Conservation (phyloP, 2,329 filamentous ascomycete genomes). For the Cladosporium sp. region DNA sequence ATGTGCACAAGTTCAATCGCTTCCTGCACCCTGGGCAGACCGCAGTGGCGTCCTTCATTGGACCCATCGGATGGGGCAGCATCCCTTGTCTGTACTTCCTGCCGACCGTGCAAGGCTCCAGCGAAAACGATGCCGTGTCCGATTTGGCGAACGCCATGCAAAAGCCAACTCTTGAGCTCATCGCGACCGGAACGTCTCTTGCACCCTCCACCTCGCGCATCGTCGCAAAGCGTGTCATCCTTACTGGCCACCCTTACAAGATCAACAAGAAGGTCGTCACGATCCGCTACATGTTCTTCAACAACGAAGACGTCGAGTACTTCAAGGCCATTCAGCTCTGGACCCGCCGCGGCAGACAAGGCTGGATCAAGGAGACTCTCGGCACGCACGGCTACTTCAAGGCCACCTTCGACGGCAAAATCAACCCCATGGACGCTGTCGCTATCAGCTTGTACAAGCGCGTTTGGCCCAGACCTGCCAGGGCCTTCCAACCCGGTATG, state of each 20-base stretch:
- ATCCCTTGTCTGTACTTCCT: conserved; percentile 89
- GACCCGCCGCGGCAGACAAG: conserved; percentile 82
- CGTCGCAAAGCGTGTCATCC: conserved; percentile 85
- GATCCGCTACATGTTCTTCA: conserved; percentile 99
- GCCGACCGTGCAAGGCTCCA: conserved; percentile 37
- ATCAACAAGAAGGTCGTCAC: conserved; percentile 98
- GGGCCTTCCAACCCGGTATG: conserved; percentile 7
- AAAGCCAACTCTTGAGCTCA: conserved; percentile 47
- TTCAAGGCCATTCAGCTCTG: conserved; percentile 95
- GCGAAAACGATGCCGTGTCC: conserved; percentile 39
- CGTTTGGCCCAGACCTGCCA: conserved; percentile 52
- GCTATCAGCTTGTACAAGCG: conserved; percentile 65
- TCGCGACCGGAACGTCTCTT: conserved; percentile 81
- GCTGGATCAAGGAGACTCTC: conserved; percentile 87
- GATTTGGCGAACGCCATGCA: conserved; percentile 26
- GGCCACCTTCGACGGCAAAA: conserved; percentile 90
- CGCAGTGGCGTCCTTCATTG: conserved; percentile 82
- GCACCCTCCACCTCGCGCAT: conserved; percentile 69
- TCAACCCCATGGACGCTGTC: conserved; percentile 92
- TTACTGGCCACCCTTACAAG: conserved; percentile 95
- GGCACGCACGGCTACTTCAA: conserved; percentile 99
- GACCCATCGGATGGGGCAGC: conserved; percentile 85
- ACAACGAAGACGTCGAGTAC: conserved; percentile 88
- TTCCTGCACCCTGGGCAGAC: conserved; percentile 87
- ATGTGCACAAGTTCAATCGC: conserved; percentile 94